phyloP scores from a whole-genome alignment of 2,329 filamentous ascomycete species.

The Sporothrix pseudoabietina region DNA sequence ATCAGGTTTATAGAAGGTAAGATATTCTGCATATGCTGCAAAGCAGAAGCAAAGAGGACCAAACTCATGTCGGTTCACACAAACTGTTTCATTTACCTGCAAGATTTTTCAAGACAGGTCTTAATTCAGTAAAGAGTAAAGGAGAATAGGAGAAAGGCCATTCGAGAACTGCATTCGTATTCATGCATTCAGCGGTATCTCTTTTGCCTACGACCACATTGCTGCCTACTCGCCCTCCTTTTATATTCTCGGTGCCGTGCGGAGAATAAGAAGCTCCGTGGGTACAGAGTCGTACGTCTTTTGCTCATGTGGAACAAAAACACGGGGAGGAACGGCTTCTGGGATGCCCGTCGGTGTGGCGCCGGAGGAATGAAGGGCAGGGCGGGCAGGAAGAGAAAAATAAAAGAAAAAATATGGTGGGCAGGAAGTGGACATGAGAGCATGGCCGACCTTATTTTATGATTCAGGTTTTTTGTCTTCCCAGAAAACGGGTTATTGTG shows the following conservation, averaged over 20 bases:
- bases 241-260: conserved; percentile 11
- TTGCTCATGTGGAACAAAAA: background rate
- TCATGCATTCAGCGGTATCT: background rate
- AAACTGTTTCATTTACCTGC: background rate
- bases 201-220: background rate
- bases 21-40: background rate
- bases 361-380: conserved; percentile 1
- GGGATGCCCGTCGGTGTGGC: conserved; percentile 24
- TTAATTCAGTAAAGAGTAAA: background rate
- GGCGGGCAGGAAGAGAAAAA: background rate
- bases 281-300: conserved; percentile 1
- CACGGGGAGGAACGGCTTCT: background rate
- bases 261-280: background rate
- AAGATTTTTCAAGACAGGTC: background rate
- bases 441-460: background rate
- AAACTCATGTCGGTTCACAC: background rate
- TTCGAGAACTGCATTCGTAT: background rate
- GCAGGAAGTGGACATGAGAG: background rate
- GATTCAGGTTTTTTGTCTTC: conserved; percentile 5
- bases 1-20: conserved; percentile 6
- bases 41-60: no score
- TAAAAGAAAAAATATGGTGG: background rate
- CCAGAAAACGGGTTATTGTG: conserved; percentile 22
- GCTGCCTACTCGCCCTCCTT: background rate
- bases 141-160: background rate